Percentiles rank a stretch among this genome's conserved stretches.
Evolutionary conservation across 352 stramenopile genomes (phyloP).

Genomic region (Phytophthora gonapodyides): DNA sequence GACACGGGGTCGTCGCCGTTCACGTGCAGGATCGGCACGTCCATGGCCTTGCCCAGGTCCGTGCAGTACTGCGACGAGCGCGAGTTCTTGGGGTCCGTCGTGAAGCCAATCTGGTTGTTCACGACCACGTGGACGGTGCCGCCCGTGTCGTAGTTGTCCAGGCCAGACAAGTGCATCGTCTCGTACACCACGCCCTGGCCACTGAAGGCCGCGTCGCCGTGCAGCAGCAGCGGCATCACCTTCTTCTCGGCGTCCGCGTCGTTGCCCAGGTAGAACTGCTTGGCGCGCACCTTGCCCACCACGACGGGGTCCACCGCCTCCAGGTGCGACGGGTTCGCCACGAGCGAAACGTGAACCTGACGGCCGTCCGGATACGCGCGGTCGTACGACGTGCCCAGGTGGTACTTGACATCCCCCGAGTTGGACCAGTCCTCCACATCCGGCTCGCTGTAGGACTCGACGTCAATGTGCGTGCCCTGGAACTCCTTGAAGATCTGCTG

Average conservation of each 20-base stretch:
- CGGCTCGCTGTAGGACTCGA: constrained; percentile 81
- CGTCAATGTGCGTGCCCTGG: constrained; percentile 94
- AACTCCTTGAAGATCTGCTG: constrained; percentile 98
- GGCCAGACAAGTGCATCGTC: constrained; percentile 95
- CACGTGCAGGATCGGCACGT: constrained; percentile 90
- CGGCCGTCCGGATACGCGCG: constrained; percentile 95
- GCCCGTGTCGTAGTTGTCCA: constrained; percentile 95
- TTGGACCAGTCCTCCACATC: constrained; percentile 92
- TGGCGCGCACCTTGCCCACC: constrained; percentile 94
- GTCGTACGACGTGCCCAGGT: constrained; percentile 97
- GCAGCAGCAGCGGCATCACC: constrained; percentile 94
- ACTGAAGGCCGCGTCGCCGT: constrained; percentile 97
- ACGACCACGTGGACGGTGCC: constrained; percentile 98
- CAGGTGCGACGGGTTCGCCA: constrained; percentile 98
- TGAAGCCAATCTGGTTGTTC: constrained; percentile 98
- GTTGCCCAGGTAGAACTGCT: constrained; percentile 97
- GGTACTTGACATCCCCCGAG: constrained; percentile 98
- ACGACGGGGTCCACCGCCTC: constrained; percentile 98
- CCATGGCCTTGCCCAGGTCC: constrained; percentile 97
- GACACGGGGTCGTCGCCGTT: constrained; percentile 97
- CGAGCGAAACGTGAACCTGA: constrained; percentile 94
- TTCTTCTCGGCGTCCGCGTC: constrained; percentile 85
- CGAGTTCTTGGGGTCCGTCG: constrained; percentile 95
- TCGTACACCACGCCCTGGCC: constrained; percentile 98
- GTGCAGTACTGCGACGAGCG: constrained; percentile 96